Evolutionary conservation across 192 early-diverging fungal genomes (phyloP), one percentile per base, ranked within the genome.

Genomic region (Nowakowskiella sp.): DNA sequence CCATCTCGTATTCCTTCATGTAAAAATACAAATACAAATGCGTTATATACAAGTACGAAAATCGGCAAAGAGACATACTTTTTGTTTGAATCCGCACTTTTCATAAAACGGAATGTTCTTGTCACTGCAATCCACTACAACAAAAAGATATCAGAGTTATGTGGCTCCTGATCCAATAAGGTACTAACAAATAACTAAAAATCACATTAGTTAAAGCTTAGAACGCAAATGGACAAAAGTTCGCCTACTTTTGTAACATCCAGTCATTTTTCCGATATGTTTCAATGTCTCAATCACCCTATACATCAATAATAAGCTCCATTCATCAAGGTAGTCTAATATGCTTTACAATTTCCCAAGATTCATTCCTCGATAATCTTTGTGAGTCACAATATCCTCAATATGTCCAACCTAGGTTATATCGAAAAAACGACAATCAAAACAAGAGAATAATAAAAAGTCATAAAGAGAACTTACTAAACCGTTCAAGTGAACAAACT

Each of bases 321-420:
- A 74, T 55, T 30, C 1, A 28, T 21, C n/a, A 2, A 27, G 49
- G 46, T 25, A 27, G 25, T 47, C 0, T 47, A 19, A 9, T 22
- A 16, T 31, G 26, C 44, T 61, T 42, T 51, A 65, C 70, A 78
- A 47, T 25, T 61, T 61, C 2, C 79, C 64, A 24, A 80, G 51
- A 51, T 80, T 80, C 34, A 68, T 31, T 3, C 77, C 77, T 8
- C 77, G 77, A 49, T 73, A 73, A 3, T 68, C 66, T 22, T 53
- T 53, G 45, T 58, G 65, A 6, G 68, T 77, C 19, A 77, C 75
- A 58, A 77, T 77, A 48, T 73, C 70, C 69, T 96, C 93, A 51
- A 94, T 91, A 52, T 93, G 92, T 2, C 90, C 92, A 30, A 87
- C 82, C 78, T 85, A 53, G n/a, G n/a, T n/a, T n/a, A n/a, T n/a